phyloP scores from a whole-genome alignment of 495 filamentous ascomycete species.

The Saxophila tyrrhenica region DNA sequence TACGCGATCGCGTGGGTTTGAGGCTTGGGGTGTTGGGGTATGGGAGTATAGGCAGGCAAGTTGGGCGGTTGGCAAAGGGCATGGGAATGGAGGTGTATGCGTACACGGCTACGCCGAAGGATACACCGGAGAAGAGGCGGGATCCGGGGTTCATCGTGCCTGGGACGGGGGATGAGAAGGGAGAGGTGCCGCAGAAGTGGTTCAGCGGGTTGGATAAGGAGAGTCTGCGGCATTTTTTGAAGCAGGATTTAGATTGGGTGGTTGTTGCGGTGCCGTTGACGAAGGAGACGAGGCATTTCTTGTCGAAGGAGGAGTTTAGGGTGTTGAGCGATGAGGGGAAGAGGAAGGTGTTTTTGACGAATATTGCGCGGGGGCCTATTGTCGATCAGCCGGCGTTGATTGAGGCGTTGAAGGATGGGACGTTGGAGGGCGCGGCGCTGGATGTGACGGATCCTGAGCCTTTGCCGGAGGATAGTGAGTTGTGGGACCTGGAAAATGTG shows the following conservation, averaged over 20 bases:
- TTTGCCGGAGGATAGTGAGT: slow-evolving; percentile 52
- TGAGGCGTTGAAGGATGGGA: slow-evolving; percentile 41
- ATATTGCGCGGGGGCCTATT: slow-evolving; percentile 63
- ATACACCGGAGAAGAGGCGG: slow-evolving; percentile 43
- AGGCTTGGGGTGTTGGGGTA: slow-evolving; percentile 71
- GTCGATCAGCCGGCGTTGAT: slow-evolving; percentile 61
- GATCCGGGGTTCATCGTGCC: slow-evolving; percentile 62
- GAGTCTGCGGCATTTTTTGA: slow-evolving; percentile 53
- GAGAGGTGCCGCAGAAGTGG: slow-evolving; percentile 59
- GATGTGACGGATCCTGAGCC: slow-evolving; percentile 88
- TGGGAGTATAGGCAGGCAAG: slow-evolving; percentile 71
- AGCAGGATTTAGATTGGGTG: slow-evolving; percentile 59
- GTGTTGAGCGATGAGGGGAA: slow-evolving; percentile 19
- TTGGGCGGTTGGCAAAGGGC: slow-evolving; percentile 54
- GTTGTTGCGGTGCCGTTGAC: slow-evolving; percentile 69
- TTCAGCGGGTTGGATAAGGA: slow-evolving; percentile 53
- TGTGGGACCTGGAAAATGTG: slow-evolving; percentile 66
- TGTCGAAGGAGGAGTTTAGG: slow-evolving; percentile 54
- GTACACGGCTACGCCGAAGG: slow-evolving; percentile 57
- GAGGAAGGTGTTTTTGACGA: slow-evolving; percentile 52
- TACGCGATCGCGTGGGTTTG: slow-evolving; percentile 43
- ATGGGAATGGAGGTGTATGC: slow-evolving; percentile 75
- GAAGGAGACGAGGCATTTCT: slow-evolving; percentile 48
- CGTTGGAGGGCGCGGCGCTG: slow-evolving; percentile 59
- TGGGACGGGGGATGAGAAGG: slow-evolving; percentile 67